These are phyloP conservation scores for Phytopythium sindhum DNA, from an alignment of 352 stramenopile genomes.

Conservation along the genomic window DNA sequence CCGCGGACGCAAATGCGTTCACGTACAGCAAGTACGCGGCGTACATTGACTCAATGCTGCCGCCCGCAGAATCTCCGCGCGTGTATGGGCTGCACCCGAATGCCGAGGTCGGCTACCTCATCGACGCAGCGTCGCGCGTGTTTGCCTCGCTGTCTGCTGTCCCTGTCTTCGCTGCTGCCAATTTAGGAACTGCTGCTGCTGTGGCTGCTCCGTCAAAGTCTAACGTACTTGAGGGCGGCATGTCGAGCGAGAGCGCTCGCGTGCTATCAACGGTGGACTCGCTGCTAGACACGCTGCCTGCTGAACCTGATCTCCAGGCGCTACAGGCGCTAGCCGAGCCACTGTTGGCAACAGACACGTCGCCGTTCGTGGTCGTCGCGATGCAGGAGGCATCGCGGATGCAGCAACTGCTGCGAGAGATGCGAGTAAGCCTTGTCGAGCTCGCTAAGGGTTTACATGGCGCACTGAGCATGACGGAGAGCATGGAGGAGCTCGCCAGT, in stretches of 20 bases:
- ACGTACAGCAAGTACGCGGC: conserved; percentile 94
- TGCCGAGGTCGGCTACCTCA: conserved; percentile 74
- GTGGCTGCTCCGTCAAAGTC: conserved; percentile 9
- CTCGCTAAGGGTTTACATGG: conserved; percentile 81
- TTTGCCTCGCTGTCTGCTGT: conserved; percentile 87
- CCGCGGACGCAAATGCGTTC: conserved; percentile 46
- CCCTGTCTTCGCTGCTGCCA: conserved; percentile 78
- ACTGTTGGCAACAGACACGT: conserved; percentile 55
- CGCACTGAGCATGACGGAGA: conserved; percentile 85
- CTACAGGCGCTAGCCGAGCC: conserved; percentile 53
- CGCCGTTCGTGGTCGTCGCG: conserved; percentile 81
- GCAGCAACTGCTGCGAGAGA: conserved; percentile 59
- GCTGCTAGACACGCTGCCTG: conserved; percentile 54
- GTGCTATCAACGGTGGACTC: conserved; percentile 51
- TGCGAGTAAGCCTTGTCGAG: conserved; percentile 59
- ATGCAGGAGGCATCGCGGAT: conserved; percentile 80
- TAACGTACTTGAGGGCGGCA: neutral
- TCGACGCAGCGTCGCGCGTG: conserved; percentile 74
- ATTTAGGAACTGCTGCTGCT: conserved; percentile 22
- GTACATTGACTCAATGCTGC: conserved; percentile 63
- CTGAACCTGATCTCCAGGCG: conserved; percentile 50
- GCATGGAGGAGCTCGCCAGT: conserved; percentile 73
- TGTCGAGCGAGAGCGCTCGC: conserved; percentile 25
- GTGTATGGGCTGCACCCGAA: conserved; percentile 81
- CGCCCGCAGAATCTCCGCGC: conserved; percentile 51